Evolutionary conservation across 768 basidiomycete species (phyloP), one percentile per base, ranked within the genome.

Genomic region (Amanita thiersii): DNA sequence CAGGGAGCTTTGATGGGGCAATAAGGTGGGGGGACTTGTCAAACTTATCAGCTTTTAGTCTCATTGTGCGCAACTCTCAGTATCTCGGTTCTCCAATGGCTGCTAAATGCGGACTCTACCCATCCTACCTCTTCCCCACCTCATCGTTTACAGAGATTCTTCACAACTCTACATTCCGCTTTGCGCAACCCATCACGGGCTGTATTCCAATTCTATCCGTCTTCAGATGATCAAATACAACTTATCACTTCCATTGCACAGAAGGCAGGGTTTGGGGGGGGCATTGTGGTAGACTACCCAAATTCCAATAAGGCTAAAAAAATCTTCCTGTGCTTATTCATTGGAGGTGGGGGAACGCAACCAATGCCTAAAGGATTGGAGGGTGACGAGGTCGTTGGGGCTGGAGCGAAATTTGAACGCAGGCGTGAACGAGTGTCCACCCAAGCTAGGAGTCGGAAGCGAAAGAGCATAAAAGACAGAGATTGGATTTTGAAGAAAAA

Each of bases 401-500:
- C 69, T 12, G 73, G 65, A 42, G 87, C 68, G 19, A 69, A 68
- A 42, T 91, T 90, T 52, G 91, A 94, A 63, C 72, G 74, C 52
- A 72, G 89, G 56, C 72, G 89, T 44, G 82, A 88, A 47, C 68
- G 79, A 41, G 76, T 81, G 53, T 68, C 63, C 44, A 64, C 62
- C 40, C 74, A 75, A 49, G 64, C 65, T 36, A 79, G 74, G 49
- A 70, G 59, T 18, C 79, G 77, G 46, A 91, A 85, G 65, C 71
- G 83, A 50, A 89, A 82, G 57, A 63, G 51, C 33, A 52, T 81
- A 24, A 90, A 86, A 55, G 81, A 81, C 54, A 81, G 70, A 56
- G 88, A 94, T 47, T 99, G 92, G 92, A 91, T 98, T 47, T 56
- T 96, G 54, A 85, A 81, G 65, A 99, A 99, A 70, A 99, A 99